phyloP scores from a whole-genome alignment of 768 basidiomycete genomes.

The Calocera cornea region DNA sequence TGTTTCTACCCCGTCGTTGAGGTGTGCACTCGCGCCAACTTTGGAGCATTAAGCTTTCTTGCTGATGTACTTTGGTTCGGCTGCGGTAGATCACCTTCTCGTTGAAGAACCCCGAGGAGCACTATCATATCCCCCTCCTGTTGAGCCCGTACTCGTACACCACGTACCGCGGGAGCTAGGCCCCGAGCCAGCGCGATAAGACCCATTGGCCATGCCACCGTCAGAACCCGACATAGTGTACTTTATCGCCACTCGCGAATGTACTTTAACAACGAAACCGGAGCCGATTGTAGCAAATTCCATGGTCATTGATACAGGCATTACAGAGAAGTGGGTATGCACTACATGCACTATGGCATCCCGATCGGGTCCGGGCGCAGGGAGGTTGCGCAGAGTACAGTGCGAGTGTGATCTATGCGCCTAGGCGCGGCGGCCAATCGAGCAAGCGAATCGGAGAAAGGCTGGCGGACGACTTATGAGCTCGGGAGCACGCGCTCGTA shows the following conservation, averaged over 20 bases:
- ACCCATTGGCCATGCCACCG: too few relatives aligned
- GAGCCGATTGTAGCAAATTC: not conserved
- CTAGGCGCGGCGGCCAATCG: too few relatives aligned
- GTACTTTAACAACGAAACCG: too few relatives aligned
- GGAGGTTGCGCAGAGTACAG: too few relatives aligned
- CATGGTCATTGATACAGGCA: not conserved
- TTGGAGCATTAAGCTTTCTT: too few relatives aligned
- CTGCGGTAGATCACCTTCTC: conserved; percentile 59
- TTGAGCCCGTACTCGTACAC: conserved; percentile 87
- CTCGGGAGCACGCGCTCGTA: conserved; percentile 54
- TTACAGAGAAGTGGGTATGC: not conserved
- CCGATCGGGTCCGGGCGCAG: not conserved
- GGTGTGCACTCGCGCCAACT: too few relatives aligned
- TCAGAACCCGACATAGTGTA: not conserved
- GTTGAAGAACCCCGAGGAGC: conserved; percentile 57
- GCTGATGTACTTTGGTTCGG: not conserved
- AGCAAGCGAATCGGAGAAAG: not conserved
- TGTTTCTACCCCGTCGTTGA: conserved; percentile 90
- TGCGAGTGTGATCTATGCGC: too few relatives aligned
- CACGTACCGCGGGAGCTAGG: conserved; percentile 73
- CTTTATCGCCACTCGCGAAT: too few relatives aligned
- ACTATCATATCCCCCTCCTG: conserved; percentile 83
- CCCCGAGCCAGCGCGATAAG: not conserved
- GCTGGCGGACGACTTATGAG: not conserved
- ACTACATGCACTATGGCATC: not conserved